phyloP scores from a whole-genome alignment of 208 protist genomes.

The Trypanosoma caninum region DNA sequence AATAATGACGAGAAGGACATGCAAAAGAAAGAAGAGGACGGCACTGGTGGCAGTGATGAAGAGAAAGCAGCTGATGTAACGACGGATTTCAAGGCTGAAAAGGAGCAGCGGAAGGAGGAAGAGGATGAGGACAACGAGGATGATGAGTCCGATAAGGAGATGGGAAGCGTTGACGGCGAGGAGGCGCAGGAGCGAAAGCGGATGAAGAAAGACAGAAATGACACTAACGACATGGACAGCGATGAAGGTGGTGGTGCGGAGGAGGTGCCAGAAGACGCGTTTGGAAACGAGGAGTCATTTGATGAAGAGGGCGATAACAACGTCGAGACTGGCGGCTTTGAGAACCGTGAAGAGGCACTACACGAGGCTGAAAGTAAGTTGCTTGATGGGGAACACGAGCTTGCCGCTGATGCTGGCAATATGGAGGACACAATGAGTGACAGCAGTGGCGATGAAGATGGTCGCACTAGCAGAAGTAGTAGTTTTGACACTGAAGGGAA shows the following conservation, averaged over 20 bases:
- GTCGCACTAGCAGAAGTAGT: slow-evolving; percentile 21
- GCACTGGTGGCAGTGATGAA: slow-evolving; percentile 59
- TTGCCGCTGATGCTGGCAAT: slow-evolving; percentile 52
- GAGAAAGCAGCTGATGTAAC: slow-evolving; percentile 89
- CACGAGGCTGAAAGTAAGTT: slow-evolving; percentile 66
- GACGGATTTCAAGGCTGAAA: slow-evolving; percentile 80
- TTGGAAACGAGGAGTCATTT: slow-evolving; percentile 33
- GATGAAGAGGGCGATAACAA: slow-evolving; percentile 43
- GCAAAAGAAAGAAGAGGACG: slow-evolving; percentile 70
- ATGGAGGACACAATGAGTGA: slow-evolving; percentile 29
- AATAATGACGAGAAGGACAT: slow-evolving; percentile 76
- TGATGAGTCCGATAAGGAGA: slow-evolving; percentile 71
- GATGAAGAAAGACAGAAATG: slow-evolving; percentile 70
- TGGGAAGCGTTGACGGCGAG: slow-evolving; percentile 88
- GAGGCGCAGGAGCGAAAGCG: slow-evolving; percentile 83
- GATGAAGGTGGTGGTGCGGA: slow-evolving; percentile 71
- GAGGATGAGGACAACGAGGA: slow-evolving; percentile 71
- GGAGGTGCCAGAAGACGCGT: slow-evolving; percentile 82
- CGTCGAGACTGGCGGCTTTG: slow-evolving; percentile 82
- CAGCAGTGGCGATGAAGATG: slow-evolving; percentile 38
- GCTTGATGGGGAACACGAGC: slow-evolving; percentile 60
- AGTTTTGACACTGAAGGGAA: slow-evolving; percentile 13
- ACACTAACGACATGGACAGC: slow-evolving; percentile 69
- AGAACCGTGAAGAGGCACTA: slow-evolving; percentile 82
- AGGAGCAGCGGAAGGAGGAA: slow-evolving; percentile 72